Base-by-base conservation (phyloP, 352 stramenopile species). In the Phytophthora boehmeriae region DNA sequence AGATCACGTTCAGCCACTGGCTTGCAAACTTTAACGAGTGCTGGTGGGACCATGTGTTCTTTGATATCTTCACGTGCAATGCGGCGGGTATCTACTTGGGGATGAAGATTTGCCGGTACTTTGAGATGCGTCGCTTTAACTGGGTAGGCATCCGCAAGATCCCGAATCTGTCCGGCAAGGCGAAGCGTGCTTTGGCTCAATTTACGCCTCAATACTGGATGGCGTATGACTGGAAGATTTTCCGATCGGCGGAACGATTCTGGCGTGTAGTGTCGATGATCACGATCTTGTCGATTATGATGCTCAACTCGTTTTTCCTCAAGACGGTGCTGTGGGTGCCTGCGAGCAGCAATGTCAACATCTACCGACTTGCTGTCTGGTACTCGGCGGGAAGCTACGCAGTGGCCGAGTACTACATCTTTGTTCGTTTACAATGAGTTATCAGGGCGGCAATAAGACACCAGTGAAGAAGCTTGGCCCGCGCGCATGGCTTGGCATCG, bases 271-370 rank as follows among this genome's bases (percentile, higher is more conserved):
- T 93, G 80, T 88, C 74, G 25, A 92, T 98, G 78, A 74, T 98
- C 32, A 77, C 88, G 25, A 92, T 97, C 43, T 73, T 97, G 19
- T 94, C 96, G 28, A 69, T 97, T 51, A 97, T 97, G 75, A 96
- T 98, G 89, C 82, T 98, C 55, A 98, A 98, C 78, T 97, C 93
- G 66, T 98, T 98, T 74, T 97, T 98, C 79, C 83, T 98, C 50
- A 96, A 97, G 80, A 96, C 92, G 23, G 89, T 96, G 67, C 75
- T 97, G 16, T 96, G 92, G 78, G 86, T 97, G 42, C 88, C 88
- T 30, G 80, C 85, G 19, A 93, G 84, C 39, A 93, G 80, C 54
- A 80, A 75, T 48, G 68, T 95, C 27, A 96, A 96, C 56, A 77
- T 94, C 10, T 90, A 83, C 50, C 84, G 88, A 27, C 70, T 96